phyloP scores from a whole-genome alignment of 805 yeast species.

The Candida sithepensis region DNA sequence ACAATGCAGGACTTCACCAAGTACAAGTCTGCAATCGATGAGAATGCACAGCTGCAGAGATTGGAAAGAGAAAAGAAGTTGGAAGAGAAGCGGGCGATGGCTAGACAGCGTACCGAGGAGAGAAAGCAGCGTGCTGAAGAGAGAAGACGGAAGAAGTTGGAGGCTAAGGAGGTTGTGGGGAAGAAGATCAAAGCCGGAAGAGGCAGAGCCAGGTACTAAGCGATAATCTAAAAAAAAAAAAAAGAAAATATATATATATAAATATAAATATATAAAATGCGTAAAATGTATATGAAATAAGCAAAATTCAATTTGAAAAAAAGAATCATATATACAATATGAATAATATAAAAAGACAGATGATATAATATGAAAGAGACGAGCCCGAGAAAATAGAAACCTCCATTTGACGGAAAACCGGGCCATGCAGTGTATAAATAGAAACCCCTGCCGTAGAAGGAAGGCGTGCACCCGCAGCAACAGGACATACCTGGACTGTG shows the following conservation, averaged over 20 bases:
- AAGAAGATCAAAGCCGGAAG: background rate
- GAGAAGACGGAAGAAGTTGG: constrained; percentile 17
- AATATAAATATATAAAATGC: too few relatives aligned
- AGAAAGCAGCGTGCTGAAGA: constrained; percentile 22
- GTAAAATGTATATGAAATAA: too few relatives aligned
- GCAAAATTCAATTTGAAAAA: too few relatives aligned
- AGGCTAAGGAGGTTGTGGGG: constrained; percentile 4
- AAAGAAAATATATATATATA: background rate
- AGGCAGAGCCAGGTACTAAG: background rate
- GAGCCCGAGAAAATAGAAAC: too few relatives aligned
- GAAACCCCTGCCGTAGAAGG: too few relatives aligned
- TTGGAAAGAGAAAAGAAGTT: constrained; percentile 5
- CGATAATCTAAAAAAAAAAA: background rate
- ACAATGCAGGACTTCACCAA: constrained; percentile 22
- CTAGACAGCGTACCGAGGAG: constrained; percentile 20
- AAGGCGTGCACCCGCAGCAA: too few relatives aligned
- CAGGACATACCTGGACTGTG: too few relatives aligned
- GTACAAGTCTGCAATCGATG: constrained; percentile 13
- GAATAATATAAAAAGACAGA: too few relatives aligned
- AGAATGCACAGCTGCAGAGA: constrained; percentile 11
- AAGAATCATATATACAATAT: too few relatives aligned
- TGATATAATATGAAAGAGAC: too few relatives aligned
- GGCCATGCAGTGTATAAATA: too few relatives aligned
- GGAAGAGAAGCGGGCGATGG: constrained; percentile 13
- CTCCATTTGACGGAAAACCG: too few relatives aligned